phyloP scores from a whole-genome alignment of 2,329 filamentous ascomycete species.

The Fusarium floridanum region DNA sequence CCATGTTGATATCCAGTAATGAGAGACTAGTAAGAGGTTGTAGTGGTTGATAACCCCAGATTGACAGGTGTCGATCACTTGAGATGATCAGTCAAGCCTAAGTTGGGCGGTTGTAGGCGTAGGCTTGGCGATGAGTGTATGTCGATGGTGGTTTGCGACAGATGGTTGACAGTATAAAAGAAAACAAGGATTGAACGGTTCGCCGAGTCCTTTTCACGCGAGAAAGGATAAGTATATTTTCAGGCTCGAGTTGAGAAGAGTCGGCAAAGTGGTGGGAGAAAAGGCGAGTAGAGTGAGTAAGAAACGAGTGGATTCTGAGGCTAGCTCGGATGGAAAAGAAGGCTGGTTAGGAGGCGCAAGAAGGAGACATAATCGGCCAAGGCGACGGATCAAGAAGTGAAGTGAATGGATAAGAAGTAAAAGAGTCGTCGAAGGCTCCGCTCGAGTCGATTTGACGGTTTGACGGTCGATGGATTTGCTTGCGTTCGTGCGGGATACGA shows the following conservation, averaged over 20 bases:
- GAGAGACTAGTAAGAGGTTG: slow-evolving; percentile 9
- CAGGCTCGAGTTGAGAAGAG: slow-evolving; percentile 20
- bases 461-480: slow-evolving; percentile 36
- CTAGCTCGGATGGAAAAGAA: slow-evolving; percentile 58
- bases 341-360: slow-evolving; percentile 49
- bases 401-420: slow-evolving; percentile 32
- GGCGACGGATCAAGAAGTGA: slow-evolving; percentile 41
- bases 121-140: slow-evolving; percentile 29
- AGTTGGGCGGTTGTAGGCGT: slow-evolving; percentile 25
- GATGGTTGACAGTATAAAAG: slow-evolving; percentile 10
- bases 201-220: slow-evolving; percentile 9
- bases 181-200: slow-evolving; percentile 12
- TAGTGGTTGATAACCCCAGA: slow-evolving; percentile 19
- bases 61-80: slow-evolving; percentile 43
- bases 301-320: slow-evolving; percentile 62
- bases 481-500: slow-evolving; percentile 31
- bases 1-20: slow-evolving; percentile 31
- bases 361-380: slow-evolving; percentile 53
- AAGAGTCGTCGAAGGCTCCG: slow-evolving; percentile 31
- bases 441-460: slow-evolving; percentile 32
- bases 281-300: slow-evolving; percentile 35
- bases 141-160: slow-evolving; percentile 26
- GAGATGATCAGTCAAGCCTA: slow-evolving; percentile 36
- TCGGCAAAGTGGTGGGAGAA: slow-evolving; percentile 31
- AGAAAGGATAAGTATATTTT: slow-evolving; percentile 6